A percentile compares a stretch with the other conserved stretches of the same genome.
These are phyloP conservation scores for Pythium brassicae DNA, from an alignment of 352 stramenopile species.

Conservation along the genomic window DNA sequence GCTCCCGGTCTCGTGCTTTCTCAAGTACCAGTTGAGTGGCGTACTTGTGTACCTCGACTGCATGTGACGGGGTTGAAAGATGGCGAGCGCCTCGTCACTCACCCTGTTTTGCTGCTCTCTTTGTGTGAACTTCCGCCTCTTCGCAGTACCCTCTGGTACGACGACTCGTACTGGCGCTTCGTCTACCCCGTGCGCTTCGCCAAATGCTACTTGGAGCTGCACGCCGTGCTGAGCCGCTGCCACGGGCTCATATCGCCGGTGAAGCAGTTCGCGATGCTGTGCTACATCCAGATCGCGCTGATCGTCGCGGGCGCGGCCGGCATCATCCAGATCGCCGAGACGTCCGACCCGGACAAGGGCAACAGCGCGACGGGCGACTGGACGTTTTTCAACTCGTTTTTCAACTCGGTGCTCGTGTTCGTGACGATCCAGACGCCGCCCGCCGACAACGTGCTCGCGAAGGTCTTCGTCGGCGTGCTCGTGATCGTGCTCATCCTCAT, in stretches of 20 bases:
- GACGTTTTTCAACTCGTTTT: slow-evolving; percentile 88
- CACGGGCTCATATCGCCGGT: slow-evolving; percentile 77
- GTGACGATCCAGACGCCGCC: slow-evolving; percentile 83
- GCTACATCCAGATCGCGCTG: slow-evolving; percentile 77
- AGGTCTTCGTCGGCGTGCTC: slow-evolving; percentile 76
- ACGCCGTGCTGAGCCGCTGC: slow-evolving; percentile 73
- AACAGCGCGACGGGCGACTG: slow-evolving; percentile 56
- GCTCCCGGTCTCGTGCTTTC: slow-evolving; percentile 70
- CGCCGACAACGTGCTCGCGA: slow-evolving; percentile 76
- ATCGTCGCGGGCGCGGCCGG: slow-evolving; percentile 73
- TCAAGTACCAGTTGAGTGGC: slow-evolving; percentile 61
- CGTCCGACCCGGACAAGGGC: slow-evolving; percentile 44
- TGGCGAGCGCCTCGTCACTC: no score
- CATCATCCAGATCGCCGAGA: slow-evolving; percentile 85
- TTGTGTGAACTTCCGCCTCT: slow-evolving; percentile 1
- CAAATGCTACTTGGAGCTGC: slow-evolving; percentile 77
- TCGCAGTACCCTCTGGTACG: slow-evolving; percentile 72
- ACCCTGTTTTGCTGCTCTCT: neutral
- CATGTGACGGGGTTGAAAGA: no score
- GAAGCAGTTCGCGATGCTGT: slow-evolving; percentile 74
- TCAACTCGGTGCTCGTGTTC: slow-evolving; percentile 87
- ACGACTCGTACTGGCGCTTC: slow-evolving; percentile 72
- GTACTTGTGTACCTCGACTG: neutral
- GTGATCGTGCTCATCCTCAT: slow-evolving; percentile 83
- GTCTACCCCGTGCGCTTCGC: slow-evolving; percentile 80